These are phyloP conservation scores for Mucor velutinosus DNA, from an alignment of 371 early-diverging fungal genomes.

Conservation along the genomic window DNA sequence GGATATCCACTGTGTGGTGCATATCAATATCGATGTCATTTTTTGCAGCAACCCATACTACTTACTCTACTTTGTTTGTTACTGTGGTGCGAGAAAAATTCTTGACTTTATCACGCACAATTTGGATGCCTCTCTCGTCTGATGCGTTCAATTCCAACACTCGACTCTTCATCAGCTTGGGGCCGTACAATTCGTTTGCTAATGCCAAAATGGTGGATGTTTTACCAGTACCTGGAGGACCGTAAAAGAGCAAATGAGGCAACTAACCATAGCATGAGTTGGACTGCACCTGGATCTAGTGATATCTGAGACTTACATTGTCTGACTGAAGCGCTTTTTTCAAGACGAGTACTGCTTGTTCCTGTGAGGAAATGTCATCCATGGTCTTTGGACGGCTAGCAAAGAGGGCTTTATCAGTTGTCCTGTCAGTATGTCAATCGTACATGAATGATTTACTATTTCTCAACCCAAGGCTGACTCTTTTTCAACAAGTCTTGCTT, in stretches of 20 bases:
- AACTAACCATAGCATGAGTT: conserved; percentile 53
- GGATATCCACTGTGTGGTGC: conserved; percentile 39
- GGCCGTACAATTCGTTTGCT: conserved; percentile 89
- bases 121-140: conserved; percentile 98
- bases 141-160: conserved; percentile 99
- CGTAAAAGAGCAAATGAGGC: conserved; percentile 99
- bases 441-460: conserved; percentile 59
- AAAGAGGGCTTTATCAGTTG: neutral
- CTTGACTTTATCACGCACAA: conserved; percentile 96
- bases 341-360: conserved; percentile 86
- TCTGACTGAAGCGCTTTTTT: conserved; percentile 82
- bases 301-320: conserved; percentile 71
- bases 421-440: neutral
- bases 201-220: conserved; percentile 97
- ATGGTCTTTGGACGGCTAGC: conserved; percentile 86
- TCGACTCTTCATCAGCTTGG: conserved; percentile 72
- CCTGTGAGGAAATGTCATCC: conserved; percentile 88
- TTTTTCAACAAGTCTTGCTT: conserved; percentile 12
- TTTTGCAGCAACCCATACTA: neutral
- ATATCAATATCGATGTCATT: neutral
- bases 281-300: no score
- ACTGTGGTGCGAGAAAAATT: conserved; percentile 89
- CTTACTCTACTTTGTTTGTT: conserved; percentile 27
- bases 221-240: conserved; percentile 99
- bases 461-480: conserved; percentile 78